These are phyloP conservation scores for Paralagenidium karlingii DNA, from an alignment of 352 stramenopile species.

Conservation along the genomic window DNA sequence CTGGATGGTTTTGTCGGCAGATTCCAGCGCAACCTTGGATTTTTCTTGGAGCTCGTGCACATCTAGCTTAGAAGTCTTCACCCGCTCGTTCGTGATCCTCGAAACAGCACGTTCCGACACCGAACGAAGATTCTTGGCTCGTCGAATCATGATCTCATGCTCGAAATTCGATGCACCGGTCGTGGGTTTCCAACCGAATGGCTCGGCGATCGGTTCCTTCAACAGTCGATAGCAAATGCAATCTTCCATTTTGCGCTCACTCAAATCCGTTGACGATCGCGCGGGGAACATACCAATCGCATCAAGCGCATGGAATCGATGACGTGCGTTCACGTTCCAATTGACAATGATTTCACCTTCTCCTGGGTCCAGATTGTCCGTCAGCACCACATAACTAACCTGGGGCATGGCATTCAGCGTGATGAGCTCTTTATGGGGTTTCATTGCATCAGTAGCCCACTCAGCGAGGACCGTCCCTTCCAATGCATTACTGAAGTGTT, in stretches of 20 bases:
- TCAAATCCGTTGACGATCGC: conserved; percentile 13
- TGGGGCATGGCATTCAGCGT: conserved; percentile 28
- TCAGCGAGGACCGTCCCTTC: conserved; percentile 1
- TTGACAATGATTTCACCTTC: conserved; percentile 43
- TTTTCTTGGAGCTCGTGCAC: conserved; percentile 6
- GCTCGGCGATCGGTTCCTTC: conserved; percentile 16
- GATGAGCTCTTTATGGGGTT: conserved; percentile 22
- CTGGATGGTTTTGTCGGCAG: conserved; percentile 11
- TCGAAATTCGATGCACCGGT: conserved; percentile 18
- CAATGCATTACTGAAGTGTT: too few species aligned
- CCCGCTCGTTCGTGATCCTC: conserved; percentile 8
- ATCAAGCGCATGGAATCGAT: conserved; percentile 40
- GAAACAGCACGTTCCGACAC: conserved; percentile 10
- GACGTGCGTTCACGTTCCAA: conserved; percentile 34
- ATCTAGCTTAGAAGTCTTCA: background rate
- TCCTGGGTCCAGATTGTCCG: conserved; percentile 22
- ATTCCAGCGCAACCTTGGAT: conserved; percentile 3
- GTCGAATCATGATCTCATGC: conserved; percentile 20
- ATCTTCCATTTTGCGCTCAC: conserved; percentile 25
- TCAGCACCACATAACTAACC: conserved; percentile 36
- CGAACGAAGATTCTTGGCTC: conserved; percentile 20
- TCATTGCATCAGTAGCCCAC: conserved; percentile 7
- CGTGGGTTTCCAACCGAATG: conserved; percentile 32
- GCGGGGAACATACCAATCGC: conserved; percentile 47
- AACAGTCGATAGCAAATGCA: conserved; percentile 46